Conservation (phyloP, 306 rosid genomes). For the Quillaja saponaria region DNA sequence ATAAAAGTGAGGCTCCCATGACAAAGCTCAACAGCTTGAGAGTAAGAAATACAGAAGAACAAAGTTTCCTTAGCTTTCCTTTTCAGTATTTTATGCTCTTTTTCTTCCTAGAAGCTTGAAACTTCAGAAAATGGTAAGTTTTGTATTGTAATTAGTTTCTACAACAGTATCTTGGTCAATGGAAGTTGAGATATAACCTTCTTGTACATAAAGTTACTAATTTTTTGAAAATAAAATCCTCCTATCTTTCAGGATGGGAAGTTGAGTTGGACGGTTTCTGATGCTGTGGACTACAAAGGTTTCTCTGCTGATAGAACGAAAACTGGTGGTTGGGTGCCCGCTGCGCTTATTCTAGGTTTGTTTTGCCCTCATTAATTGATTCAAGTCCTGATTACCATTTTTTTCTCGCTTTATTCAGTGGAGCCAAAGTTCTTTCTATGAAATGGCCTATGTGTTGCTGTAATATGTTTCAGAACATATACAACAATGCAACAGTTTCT, state of each 20-base stretch:
- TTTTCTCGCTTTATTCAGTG: too few relatives aligned
- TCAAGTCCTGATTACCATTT: too few relatives aligned
- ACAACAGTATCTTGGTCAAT: conserved; percentile 12
- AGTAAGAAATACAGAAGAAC: conserved; percentile 28
- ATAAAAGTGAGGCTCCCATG: conserved; percentile 55
- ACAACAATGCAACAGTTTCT: too few relatives aligned
- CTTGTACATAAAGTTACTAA: not conserved
- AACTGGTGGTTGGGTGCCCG: conserved; percentile 91
- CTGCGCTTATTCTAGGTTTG: conserved; percentile 78
- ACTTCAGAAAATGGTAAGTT: conserved; percentile 43
- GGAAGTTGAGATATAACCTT: conserved; percentile 14
- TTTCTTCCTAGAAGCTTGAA: conserved; percentile 14
- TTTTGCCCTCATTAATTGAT: conserved; percentile 4
- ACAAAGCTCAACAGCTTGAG: conserved; percentile 27
- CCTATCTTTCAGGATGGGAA: conserved; percentile 57
- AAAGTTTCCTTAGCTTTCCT: conserved; percentile 21
- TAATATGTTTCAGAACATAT: too few relatives aligned
- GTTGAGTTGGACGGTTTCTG: conserved; percentile 64
- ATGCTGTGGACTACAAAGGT: conserved; percentile 79
- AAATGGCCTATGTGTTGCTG: too few relatives aligned
- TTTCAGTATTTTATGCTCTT: conserved; percentile 15
- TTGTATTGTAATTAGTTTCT: conserved; percentile 10
- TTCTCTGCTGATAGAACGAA: conserved; percentile 69
- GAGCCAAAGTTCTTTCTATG: too few relatives aligned
- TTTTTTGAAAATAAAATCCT: not conserved